Evolutionary conservation across 352 stramenopile species (phyloP).

Genomic region (Pythium oligandrum): DNA sequence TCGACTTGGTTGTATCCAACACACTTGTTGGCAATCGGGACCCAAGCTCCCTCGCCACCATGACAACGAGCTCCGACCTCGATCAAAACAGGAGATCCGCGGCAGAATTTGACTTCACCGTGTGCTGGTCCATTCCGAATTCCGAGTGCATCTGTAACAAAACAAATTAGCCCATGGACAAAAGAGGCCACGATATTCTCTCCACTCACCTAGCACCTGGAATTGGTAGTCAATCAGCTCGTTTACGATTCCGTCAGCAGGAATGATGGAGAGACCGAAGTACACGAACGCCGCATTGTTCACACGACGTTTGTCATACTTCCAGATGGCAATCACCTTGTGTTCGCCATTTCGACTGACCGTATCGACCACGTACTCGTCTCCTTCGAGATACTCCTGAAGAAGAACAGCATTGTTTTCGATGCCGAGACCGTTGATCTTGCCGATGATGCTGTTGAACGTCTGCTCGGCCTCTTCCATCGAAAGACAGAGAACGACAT

Average conservation of each 20-base stretch:
- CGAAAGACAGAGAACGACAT: conserved; percentile 78
- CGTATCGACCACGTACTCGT: conserved; percentile 97
- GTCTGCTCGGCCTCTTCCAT: conserved; percentile 73
- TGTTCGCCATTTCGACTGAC: conserved; percentile 90
- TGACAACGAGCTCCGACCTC: conserved; percentile 95
- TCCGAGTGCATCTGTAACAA: conserved; percentile 46
- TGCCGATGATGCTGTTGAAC: conserved; percentile 80
- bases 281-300: conserved; percentile 96
- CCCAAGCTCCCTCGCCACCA: conserved; percentile 93
- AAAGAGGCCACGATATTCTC: too few relatives aligned
- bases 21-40: conserved; percentile 87
- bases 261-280: conserved; percentile 79
- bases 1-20: conserved; percentile 94
- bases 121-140: conserved; percentile 74
- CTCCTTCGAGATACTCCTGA: conserved; percentile 93
- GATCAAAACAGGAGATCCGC: conserved; percentile 88
- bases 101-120: conserved; percentile 84
- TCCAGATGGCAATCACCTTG: conserved; percentile 96
- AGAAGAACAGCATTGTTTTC: conserved; percentile 82
- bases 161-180: background rate
- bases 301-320: conserved; percentile 96
- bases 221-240: conserved; percentile 85
- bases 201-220: conserved; percentile 44
- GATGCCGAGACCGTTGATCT: conserved; percentile 85
- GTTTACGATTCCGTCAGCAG: conserved; percentile 59